phyloP scores from a whole-genome alignment of 1,139 yeast genomes.

The Debaryomycetaceae sp. region DNA sequence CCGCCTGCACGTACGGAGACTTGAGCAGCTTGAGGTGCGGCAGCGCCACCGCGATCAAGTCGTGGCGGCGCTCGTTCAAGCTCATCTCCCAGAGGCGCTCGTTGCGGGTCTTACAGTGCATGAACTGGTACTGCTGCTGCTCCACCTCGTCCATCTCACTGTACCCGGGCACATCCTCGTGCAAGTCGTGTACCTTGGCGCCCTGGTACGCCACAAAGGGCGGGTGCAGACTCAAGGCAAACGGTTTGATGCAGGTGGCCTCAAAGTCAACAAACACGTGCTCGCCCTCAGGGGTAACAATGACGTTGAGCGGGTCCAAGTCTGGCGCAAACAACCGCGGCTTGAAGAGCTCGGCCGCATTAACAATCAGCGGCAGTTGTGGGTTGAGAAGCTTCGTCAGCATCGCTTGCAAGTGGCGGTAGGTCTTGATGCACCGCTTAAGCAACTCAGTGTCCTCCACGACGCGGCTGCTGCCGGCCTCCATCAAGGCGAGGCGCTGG shows the following conservation, averaged over 20 bases:
- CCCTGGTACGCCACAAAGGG: slow-evolving; percentile 83
- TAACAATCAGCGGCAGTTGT: slow-evolving; percentile 49
- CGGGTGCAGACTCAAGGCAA: slow-evolving; percentile 73
- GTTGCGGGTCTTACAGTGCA: slow-evolving; percentile 85
- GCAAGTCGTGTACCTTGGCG: slow-evolving; percentile 71
- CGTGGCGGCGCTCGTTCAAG: slow-evolving; percentile 59
- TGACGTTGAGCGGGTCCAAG: slow-evolving; percentile 83
- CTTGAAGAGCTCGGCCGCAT: slow-evolving; percentile 56
- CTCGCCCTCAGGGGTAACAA: slow-evolving; percentile 34
- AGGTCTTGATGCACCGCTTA: slow-evolving; percentile 51
- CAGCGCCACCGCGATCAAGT: slow-evolving; percentile 72
- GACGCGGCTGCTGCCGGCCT: slow-evolving; percentile 46
- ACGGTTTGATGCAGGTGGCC: slow-evolving; percentile 74
- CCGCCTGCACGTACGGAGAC: slow-evolving; percentile 61
- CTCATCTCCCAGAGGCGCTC: slow-evolving; percentile 84
- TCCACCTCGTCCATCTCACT: slow-evolving; percentile 65
- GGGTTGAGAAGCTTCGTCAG: slow-evolving; percentile 54
- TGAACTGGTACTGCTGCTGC: slow-evolving; percentile 75
- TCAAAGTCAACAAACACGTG: slow-evolving; percentile 76
- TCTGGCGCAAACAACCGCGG: slow-evolving; percentile 81
- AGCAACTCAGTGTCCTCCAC: slow-evolving; percentile 40
- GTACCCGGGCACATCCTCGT: slow-evolving; percentile 71
- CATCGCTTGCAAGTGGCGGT: slow-evolving; percentile 51
- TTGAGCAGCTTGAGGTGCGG: slow-evolving; percentile 70
- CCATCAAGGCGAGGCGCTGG: slow-evolving; percentile 50